A percentile compares a stretch with the other conserved stretches of the same genome.
phyloP scores from a whole-genome alignment of 495 filamentous ascomycete genomes.

The Hypoxylon lienhwacheense region DNA sequence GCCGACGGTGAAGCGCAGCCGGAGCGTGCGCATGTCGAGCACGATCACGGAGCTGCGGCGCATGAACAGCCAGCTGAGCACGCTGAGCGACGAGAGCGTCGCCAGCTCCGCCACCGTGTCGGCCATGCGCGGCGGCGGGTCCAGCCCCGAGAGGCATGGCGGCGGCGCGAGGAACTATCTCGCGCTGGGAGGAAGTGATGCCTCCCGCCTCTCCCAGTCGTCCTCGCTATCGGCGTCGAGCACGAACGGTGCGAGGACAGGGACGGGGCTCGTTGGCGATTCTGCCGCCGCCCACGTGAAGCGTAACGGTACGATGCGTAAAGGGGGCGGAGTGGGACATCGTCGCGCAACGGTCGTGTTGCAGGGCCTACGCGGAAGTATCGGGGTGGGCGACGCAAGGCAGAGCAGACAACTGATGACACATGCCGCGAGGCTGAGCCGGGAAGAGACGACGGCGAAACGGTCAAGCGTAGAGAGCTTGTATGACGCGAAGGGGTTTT shows the following conservation, averaged over 20 bases:
- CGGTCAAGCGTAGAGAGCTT: conserved; percentile 34
- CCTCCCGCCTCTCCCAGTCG: background rate
- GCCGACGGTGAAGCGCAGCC: conserved; percentile 9
- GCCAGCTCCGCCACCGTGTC: conserved; percentile 39
- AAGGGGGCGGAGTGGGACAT: conserved; percentile 1
- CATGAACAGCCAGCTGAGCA: conserved; percentile 43
- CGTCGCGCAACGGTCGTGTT: conserved; percentile 27
- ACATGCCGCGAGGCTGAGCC: conserved; percentile 13
- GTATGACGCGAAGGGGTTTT: conserved; percentile 51
- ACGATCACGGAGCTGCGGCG: conserved; percentile 40
- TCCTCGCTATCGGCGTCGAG: no score
- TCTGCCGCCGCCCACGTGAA: background rate
- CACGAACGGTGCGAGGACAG: background rate
- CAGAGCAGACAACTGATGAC: conserved; percentile 15
- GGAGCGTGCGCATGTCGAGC: conserved; percentile 28
- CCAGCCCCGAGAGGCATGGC: conserved; percentile 26
- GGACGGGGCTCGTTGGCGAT: background rate
- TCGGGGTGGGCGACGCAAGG: background rate
- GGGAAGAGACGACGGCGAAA: conserved; percentile 9
- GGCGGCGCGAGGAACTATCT: conserved; percentile 38
- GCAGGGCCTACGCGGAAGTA: conserved; percentile 12
- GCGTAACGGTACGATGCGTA: background rate
- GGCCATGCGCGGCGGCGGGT: conserved; percentile 37
- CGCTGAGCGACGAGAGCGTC: conserved; percentile 34
- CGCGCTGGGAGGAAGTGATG: conserved; percentile 18